Percentiles rank a stretch among this genome's conserved stretches.
phyloP scores from a whole-genome alignment of 208 protist genomes.

The Leishmania gerbilli region DNA sequence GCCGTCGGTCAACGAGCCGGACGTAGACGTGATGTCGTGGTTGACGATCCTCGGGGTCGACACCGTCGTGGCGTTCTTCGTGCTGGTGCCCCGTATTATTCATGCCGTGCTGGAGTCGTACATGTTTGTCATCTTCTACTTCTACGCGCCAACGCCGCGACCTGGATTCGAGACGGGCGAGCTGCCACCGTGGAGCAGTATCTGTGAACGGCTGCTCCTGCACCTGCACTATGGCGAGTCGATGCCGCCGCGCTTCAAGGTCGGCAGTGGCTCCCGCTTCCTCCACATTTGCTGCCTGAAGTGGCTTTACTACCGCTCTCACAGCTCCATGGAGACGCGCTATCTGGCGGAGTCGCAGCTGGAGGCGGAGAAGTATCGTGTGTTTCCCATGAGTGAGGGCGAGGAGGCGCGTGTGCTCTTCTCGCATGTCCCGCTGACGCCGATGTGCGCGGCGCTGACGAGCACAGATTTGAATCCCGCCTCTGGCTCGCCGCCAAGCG shows the following conservation, averaged over 20 bases:
- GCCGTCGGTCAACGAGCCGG: slow-evolving; percentile 75
- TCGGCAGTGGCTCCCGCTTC: slow-evolving; percentile 61
- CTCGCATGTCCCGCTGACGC: slow-evolving; percentile 15
- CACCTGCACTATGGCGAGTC: slow-evolving; percentile 46
- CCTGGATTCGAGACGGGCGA: slow-evolving; percentile 26
- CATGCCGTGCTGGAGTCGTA: slow-evolving; percentile 66
- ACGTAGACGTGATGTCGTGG: slow-evolving; percentile 57
- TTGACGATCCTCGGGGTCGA: slow-evolving; percentile 67
- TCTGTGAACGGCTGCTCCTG: slow-evolving; percentile 53
- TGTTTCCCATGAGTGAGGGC: slow-evolving; percentile 59
- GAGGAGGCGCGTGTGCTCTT: slow-evolving; percentile 22
- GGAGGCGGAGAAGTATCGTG: slow-evolving; percentile 73
- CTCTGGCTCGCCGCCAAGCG: not conserved
- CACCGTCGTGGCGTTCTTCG: slow-evolving; percentile 37
- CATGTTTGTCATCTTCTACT: slow-evolving; percentile 69
- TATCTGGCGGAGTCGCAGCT: slow-evolving; percentile 51
- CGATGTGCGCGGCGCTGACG: slow-evolving; percentile 24
- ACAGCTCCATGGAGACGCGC: slow-evolving; percentile 52
- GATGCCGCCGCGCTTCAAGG: slow-evolving; percentile 45
- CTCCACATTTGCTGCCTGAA: slow-evolving; percentile 55
- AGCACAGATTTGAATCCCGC: slow-evolving; percentile 2
- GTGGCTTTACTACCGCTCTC: slow-evolving; percentile 60
- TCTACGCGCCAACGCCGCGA: slow-evolving; percentile 42
- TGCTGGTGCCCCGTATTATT: slow-evolving; percentile 63
- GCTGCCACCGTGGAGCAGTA: slow-evolving; percentile 41